Base-by-base conservation (phyloP, 805 yeast species). In the Saccharomycopsis selenospora region DNA sequence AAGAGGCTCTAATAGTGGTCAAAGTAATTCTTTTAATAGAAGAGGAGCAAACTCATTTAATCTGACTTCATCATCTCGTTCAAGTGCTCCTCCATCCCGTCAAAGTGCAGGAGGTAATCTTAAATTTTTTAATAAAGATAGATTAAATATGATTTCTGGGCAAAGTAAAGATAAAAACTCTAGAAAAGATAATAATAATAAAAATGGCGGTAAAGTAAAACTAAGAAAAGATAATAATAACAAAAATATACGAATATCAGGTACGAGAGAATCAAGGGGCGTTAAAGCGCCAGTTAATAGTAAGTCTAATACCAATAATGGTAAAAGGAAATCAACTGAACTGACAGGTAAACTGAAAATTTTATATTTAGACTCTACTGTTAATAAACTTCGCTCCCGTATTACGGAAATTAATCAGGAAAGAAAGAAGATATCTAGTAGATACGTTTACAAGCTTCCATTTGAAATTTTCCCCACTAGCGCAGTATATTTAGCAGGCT, bases 401-500 rank as follows among this genome's bases (percentile, higher is more conserved):
- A 10, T 33, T 14, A 10, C 18, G 38, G 38, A 33, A 20, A 14
- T 33, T 17, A 33, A 33, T 20, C 5, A 4, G 20, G 10, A 4
- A 6, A 7, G 38, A 14, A 33, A 33, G 10, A 33, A 4, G 10
- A 14, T 33, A 20, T 5, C 38, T 7, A 17, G 38, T 7, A 7
- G 38, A 14, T 6, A 6, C 4, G 38, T 33, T 4, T 33, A 14
- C 38, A 33, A 33, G 38, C 38, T 33, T 33, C 38, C 38, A 22
- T 40, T 23, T 24, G 28, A 40, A 22, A n/a, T 17, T 11, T 40
- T 24, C 28, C 28, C 45, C 13, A 14, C 45, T 18, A n/a, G 18
- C 13, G 45, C 45, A 3, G 36, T 42, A 13, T 42, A 42, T n/a
- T 18, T 27, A 14, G 36, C 36, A 3, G 36, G 36, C 14, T 28